A percentile compares a stretch with the other conserved stretches of the same genome.
Evolutionary conservation across 352 stramenopile genomes (phyloP).

Genomic region (Globisporangium cederbergense): DNA sequence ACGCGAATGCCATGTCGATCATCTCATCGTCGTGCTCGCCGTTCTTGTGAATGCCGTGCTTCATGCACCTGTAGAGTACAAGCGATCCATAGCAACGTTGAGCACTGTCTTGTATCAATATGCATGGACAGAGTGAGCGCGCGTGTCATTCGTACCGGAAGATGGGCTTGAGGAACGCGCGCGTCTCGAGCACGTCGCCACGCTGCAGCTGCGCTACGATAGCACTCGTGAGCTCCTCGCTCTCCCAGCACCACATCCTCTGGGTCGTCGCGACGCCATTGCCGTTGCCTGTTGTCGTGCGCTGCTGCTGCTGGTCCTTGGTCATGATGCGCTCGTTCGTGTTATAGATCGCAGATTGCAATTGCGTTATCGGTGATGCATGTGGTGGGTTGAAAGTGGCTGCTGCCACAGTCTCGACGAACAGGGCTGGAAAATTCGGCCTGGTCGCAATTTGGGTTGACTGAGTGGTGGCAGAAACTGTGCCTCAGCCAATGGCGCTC

Average conservation of each 20-base stretch:
- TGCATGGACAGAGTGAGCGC: too few species aligned
- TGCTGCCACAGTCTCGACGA: not conserved
- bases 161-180: conserved; percentile 59
- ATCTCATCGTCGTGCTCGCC: conserved; percentile 44
- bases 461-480: conserved; percentile 5
- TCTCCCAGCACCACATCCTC: conserved; percentile 30
- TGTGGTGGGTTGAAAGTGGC: not conserved
- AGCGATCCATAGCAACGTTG: not conserved
- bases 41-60: conserved; percentile 56
- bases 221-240: conserved; percentile 32
- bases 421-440: not conserved
- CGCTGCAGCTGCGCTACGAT: conserved; percentile 32
- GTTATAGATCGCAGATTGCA: not conserved
- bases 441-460: conserved; percentile 1
- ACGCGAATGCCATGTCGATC: conserved; percentile 65
- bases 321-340: not conserved
- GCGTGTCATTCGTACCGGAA: conserved; percentile 33
- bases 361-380: not conserved
- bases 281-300: not conserved
- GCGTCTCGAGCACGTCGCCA: conserved; percentile 44
- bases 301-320: not conserved
- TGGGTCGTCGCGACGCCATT: not conserved
- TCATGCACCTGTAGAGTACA: conserved; percentile 47
- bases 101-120: too few species aligned
- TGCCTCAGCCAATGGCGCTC: not conserved